A percentile compares a stretch with the other conserved stretches of the same genome.
These are phyloP conservation scores for Trametes versicolor DNA, from an alignment of 1,284 basidiomycete genomes.

Conservation along the genomic window DNA sequence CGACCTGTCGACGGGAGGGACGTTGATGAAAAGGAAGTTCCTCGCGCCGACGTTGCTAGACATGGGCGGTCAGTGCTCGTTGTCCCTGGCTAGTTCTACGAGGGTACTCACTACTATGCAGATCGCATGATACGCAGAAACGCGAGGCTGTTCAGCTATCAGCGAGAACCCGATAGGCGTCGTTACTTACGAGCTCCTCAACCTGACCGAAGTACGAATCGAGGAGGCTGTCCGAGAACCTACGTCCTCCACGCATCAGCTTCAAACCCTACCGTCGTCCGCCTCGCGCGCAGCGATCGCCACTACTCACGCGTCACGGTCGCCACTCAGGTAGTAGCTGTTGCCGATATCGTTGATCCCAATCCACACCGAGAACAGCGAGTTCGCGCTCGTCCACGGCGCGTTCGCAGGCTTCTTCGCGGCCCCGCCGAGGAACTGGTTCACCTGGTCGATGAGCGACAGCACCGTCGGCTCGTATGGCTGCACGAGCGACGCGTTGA, in stretches of 20 bases:
- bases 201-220: slow-evolving; percentile 63
- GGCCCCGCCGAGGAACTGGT: slow-evolving; percentile 55
- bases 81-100: no score
- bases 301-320: slow-evolving; percentile 56
- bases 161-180: neutral
- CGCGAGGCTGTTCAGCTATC: neutral
- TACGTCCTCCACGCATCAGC: slow-evolving; percentile 31
- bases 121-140: neutral
- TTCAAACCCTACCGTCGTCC: neutral
- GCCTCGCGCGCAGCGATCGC: no score
- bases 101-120: slow-evolving; percentile 38
- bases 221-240: slow-evolving; percentile 60
- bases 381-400: slow-evolving; percentile 61
- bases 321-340: slow-evolving; percentile 56
- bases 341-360: slow-evolving; percentile 72
- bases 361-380: slow-evolving; percentile 69
- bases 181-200: slow-evolving; percentile 57
- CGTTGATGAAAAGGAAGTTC: slow-evolving; percentile 69
- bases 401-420: slow-evolving; percentile 55
- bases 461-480: slow-evolving; percentile 60
- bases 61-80: neutral
- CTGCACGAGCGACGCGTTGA: slow-evolving; percentile 59
- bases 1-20: slow-evolving; percentile 63
- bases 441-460: slow-evolving; percentile 65
- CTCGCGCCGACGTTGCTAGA: slow-evolving; percentile 56